Percentiles rank a stretch among this genome's conserved stretches.
phyloP scores from a whole-genome alignment of 176 grass and related monocot species.

The Ensete ventricosum region DNA sequence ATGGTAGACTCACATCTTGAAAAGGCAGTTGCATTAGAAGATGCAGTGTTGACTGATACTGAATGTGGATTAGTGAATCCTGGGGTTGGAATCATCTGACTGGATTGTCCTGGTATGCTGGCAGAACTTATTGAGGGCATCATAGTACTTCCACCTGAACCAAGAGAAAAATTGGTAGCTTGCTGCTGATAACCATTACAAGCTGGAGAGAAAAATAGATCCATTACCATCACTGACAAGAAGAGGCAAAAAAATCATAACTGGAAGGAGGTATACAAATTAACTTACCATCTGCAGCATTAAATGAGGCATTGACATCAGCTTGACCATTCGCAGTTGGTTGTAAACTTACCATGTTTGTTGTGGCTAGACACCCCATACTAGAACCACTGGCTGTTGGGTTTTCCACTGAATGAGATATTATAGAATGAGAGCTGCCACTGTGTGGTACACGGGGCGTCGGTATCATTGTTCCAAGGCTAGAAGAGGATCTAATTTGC shows the following conservation, averaged over 20 bases:
- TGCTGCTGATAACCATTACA: constrained; percentile 60
- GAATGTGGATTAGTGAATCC: constrained; percentile 65
- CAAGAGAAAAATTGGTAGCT: constrained; percentile 41
- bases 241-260: constrained; percentile 24
- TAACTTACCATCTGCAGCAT: constrained; percentile 6
- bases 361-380: constrained; percentile 34
- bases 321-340: constrained; percentile 25
- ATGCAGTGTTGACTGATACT: constrained; percentile 48
- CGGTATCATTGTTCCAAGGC: constrained; percentile 72
- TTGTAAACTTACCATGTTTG: constrained; percentile 41
- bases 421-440: constrained; percentile 37
- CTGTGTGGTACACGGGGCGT: constrained; percentile 78
- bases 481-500: constrained; percentile 47
- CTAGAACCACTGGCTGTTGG: constrained; percentile 34
- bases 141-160: constrained; percentile 43
- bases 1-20: constrained; percentile 60
- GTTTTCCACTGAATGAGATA: constrained; percentile 50
- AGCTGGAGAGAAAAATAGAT: constrained; percentile 36
- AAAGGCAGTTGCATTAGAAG: constrained; percentile 69
- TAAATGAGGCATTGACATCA: constrained; percentile 14
- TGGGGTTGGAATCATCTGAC: constrained; percentile 91
- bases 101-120: constrained; percentile 51
- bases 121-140: constrained; percentile 38
- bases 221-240: neutral
- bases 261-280: neutral